phyloP scores from a whole-genome alignment of 768 basidiomycete species.

The Phylloporus sp. region DNA sequence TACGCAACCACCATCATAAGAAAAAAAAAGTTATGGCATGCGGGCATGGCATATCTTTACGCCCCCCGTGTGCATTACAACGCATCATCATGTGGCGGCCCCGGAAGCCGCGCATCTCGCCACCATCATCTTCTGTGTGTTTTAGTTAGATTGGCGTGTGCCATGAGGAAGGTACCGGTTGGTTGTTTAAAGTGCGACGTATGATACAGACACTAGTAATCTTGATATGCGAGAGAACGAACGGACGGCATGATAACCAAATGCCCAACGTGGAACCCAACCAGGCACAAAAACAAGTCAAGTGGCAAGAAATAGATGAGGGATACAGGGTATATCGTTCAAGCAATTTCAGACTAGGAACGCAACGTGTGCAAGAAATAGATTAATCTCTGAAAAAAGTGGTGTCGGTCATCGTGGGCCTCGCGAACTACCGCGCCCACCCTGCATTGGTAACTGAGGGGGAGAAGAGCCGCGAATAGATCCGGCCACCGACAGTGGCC shows the following conservation, averaged over 20 bases:
- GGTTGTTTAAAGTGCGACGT: constrained; percentile 11
- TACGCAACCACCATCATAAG: constrained; percentile 32
- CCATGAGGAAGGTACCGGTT: neutral
- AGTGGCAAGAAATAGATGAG: neutral
- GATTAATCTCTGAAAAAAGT: neutral
- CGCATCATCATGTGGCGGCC: no score
- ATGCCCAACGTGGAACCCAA: constrained; percentile 1
- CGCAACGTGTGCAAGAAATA: constrained; percentile 20
- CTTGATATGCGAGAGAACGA: constrained; percentile 6
- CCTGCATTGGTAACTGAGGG: constrained; percentile 30
- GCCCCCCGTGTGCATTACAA: neutral
- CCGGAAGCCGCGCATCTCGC: neutral
- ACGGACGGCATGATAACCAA: constrained; percentile 1
- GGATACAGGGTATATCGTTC: constrained; percentile 16
- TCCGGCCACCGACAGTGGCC: constrained; percentile 17
- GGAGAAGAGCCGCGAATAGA: constrained; percentile 16
- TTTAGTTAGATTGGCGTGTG: constrained; percentile 2
- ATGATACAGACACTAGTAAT: constrained; percentile 15
- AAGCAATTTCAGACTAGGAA: neutral
- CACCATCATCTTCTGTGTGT: constrained; percentile 7
- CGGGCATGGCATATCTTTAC: neutral
- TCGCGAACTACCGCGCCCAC: constrained; percentile 22
- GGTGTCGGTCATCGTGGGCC: constrained; percentile 7
- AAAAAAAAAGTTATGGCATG: no score
- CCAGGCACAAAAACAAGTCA: neutral